Evolutionary conservation across 768 basidiomycete species (phyloP), one percentile per base, ranked within the genome.

Genomic region (Rhizopogon vesiculosus): DNA sequence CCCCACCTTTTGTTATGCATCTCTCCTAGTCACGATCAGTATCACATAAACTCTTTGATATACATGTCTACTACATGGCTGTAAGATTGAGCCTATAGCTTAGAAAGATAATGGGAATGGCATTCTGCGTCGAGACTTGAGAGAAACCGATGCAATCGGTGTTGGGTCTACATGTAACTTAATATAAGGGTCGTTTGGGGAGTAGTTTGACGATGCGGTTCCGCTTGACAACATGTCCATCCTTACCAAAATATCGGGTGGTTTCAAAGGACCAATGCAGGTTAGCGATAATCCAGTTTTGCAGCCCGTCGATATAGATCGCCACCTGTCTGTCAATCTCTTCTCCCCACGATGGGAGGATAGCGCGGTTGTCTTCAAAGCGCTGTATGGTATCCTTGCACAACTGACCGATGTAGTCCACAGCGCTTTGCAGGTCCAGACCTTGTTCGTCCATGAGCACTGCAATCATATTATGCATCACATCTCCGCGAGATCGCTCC

Each of bases 211-310:
- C 76, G 56, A 79, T 33, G 39, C 83, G 72, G 53, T 76, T 69
- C 60, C 76, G 70, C 72, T 86, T 87, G 51, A 89, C 76, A 38
- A 77, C 72, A n/a, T 66, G 62, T 28, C 85, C 85, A 9, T 81
- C 62, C 41, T 71, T 69, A 15, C 85, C 88, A 63, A 89, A 89
- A 65, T 90, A 90, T 2, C 88, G 77, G 55, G 78, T 77, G 3
- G 83, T 82, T 68, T 81, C 78, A 69, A 87, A 88, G 66, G 84
- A 85, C 88, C 88, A 90, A 57, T 86, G 81, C 41, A 88, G 68
- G 38, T 80, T 83, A 72, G 85, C 88, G 33, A 86, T 79, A 59
- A 87, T 85, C 87, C 86, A 87, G 57, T 84, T 77, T 59, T 82
- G 80, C 33, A 89, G 67, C 16, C 86, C 85, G 42, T 77, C 68